phyloP scores from a whole-genome alignment of 108 stramenopile genomes.

The Skeletonema potamos region DNA sequence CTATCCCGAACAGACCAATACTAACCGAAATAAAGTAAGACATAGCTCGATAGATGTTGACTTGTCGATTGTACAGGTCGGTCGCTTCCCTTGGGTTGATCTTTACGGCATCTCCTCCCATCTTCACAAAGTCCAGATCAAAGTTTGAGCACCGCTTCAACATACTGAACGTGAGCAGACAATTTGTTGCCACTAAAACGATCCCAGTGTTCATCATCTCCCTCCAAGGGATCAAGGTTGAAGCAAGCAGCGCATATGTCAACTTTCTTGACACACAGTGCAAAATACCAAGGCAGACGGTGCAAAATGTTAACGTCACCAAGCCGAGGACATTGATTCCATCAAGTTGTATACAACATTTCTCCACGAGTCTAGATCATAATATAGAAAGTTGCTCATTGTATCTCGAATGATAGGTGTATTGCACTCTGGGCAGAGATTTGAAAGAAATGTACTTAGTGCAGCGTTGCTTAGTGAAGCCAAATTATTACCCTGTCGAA shows the following conservation, averaged over 20 bases:
- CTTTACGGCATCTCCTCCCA: not conserved
- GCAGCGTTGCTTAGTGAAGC: not conserved
- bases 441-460: not conserved
- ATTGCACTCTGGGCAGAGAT: constrained; percentile 12
- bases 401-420: not conserved
- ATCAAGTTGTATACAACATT: not conserved
- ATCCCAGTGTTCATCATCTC: not conserved
- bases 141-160: not conserved
- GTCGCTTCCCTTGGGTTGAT: not conserved
- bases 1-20: no score
- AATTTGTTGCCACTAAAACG: constrained; percentile 2
- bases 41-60: no score
- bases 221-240: constrained; percentile 11
- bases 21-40: no score
- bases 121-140: not conserved
- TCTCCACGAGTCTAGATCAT: constrained; percentile 11
- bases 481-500: not conserved
- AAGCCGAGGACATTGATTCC: constrained; percentile 7
- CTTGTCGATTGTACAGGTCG: no score
- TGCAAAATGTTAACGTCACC: constrained; percentile 1
- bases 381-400: not conserved
- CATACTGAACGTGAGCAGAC: constrained; percentile 6
- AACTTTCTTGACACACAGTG: constrained; percentile 16
- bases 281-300: constrained; percentile 3
- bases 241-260: constrained; percentile 6